Conservation (phyloP, 306 rosid genomes). For the Purshia tridentata region DNA sequence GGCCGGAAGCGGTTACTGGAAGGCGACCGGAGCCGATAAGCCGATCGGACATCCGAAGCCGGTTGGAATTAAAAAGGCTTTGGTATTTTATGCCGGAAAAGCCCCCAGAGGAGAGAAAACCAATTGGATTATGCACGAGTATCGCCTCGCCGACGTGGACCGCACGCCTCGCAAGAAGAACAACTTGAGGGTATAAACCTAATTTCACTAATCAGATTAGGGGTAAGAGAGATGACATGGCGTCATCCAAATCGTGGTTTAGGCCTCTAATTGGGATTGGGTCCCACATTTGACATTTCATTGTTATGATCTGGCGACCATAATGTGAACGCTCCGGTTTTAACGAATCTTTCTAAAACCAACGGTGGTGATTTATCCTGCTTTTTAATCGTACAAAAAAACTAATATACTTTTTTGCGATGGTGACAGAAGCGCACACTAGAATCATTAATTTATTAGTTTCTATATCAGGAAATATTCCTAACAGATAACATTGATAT, state of each 20-base stretch:
- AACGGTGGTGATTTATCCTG: neutral
- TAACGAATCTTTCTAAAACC: no score
- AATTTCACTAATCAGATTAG: neutral
- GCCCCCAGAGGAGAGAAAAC: conserved; percentile 92
- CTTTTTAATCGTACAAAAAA: neutral
- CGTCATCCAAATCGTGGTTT: conserved; percentile 9
- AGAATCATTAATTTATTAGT: neutral
- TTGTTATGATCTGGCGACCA: conserved; percentile 14
- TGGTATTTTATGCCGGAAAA: conserved; percentile 90
- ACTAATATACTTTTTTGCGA: neutral
- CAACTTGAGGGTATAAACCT: conserved; percentile 69
- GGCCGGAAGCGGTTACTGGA: conserved; percentile 95
- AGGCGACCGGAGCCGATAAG: conserved; percentile 97
- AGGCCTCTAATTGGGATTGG: neutral
- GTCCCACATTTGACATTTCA: conserved; percentile 7
- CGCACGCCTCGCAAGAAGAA: conserved; percentile 83
- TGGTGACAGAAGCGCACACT: neutral
- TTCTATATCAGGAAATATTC: conserved; percentile 33
- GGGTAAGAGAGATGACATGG: conserved; percentile 1
- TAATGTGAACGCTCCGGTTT: neutral
- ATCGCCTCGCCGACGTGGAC: conserved; percentile 93
- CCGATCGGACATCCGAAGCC: conserved; percentile 86
- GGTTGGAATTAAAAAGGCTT: conserved; percentile 88
- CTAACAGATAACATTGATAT: neutral
- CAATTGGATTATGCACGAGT: conserved; percentile 99